Base-by-base conservation (phyloP, 768 basidiomycete genomes). In the Boletus vinaceobasis region DNA sequence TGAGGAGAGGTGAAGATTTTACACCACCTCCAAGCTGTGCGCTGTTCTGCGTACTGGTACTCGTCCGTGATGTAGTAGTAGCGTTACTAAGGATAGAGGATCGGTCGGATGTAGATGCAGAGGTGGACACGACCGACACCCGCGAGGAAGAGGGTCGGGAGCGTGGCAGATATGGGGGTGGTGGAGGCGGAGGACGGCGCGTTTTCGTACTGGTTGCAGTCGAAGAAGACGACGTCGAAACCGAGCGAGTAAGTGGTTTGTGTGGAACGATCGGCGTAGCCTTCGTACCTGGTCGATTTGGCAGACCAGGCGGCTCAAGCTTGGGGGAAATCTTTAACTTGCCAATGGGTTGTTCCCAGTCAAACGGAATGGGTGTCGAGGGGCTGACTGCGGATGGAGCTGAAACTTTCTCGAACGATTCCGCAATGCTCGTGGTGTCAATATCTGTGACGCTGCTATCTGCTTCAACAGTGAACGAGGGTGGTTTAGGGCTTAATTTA, bases 371-470 rank as follows among this genome's bases (percentile, higher is more conserved):
- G 26, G 77, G 73, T 14, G 76, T 75, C 14, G 73, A 72, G 14
- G 85, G 84, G 58, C 83, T 87, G 33, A 75, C 73, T 7, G 81
- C 67, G 15, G 80, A 77, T 7, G 81, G 74, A 4, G 76, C 71
- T 9, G 85, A 83, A 19, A 90, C 78, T 35, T 87, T 78, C 65
- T 90, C 88, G 60, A 83, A 90, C 1, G 87, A 89, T 57, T 86
- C 87, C 46, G 78, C 76, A n/a, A 87, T 76, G 60, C 85, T 86
- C 39, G 73, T 71, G 8, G 77, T 72, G 58, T 86, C 85, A 2
- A 71, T 59, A 37, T 84, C 80, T 31, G 69, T 67, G 50, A 60
- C 55, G 21, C 61, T 58, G 43, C 65, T 65, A 7, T 75, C 73
- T 19, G 63, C 66, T 57, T 84, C 83, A 15, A 77, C 65, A 13